phyloP scores from a whole-genome alignment of 1,284 basidiomycete genomes.

The Pyrrhoderma noxium region DNA sequence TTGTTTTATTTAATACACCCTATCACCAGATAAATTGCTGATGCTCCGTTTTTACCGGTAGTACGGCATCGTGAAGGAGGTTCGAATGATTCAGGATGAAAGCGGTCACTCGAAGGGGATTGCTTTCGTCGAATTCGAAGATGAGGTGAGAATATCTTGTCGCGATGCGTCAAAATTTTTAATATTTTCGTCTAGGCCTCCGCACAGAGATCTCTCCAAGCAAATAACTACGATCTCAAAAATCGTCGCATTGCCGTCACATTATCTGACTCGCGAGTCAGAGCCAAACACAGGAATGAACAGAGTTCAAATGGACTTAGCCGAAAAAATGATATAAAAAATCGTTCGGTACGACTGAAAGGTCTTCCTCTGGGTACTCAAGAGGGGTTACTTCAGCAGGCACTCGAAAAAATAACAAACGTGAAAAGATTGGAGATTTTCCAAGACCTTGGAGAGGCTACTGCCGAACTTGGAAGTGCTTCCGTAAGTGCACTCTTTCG shows the following conservation, averaged over 20 bases:
- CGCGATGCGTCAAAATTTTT: slow-evolving; percentile 6
- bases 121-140: slow-evolving; percentile 89
- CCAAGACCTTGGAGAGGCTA: slow-evolving; percentile 56
- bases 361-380: slow-evolving; percentile 70
- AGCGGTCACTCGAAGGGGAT: slow-evolving; percentile 76
- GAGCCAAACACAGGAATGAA: slow-evolving; percentile 38
- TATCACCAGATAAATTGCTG: slow-evolving; percentile 3
- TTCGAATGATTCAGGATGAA: slow-evolving; percentile 71
- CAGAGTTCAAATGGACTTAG: slow-evolving; percentile 49
- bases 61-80: slow-evolving; percentile 77
- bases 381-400: slow-evolving; percentile 85
- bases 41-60: slow-evolving; percentile 27
- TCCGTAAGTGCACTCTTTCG: slow-evolving; percentile 45
- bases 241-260: slow-evolving; percentile 82
- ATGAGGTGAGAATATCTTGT: slow-evolving; percentile 45
- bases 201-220: slow-evolving; percentile 62
- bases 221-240: slow-evolving; percentile 83
- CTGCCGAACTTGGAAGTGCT: slow-evolving; percentile 67
- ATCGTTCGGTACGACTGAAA: slow-evolving; percentile 64
- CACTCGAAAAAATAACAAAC: slow-evolving; percentile 66
- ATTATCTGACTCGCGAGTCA: slow-evolving; percentile 66
- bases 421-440: slow-evolving; percentile 78
- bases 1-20: slow-evolving; percentile 20
- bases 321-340: slow-evolving; percentile 53
- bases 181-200: slow-evolving; percentile 42